These are phyloP conservation scores for Triangularia setosa DNA, from an alignment of 2,329 filamentous ascomycete genomes.

Conservation along the genomic window DNA sequence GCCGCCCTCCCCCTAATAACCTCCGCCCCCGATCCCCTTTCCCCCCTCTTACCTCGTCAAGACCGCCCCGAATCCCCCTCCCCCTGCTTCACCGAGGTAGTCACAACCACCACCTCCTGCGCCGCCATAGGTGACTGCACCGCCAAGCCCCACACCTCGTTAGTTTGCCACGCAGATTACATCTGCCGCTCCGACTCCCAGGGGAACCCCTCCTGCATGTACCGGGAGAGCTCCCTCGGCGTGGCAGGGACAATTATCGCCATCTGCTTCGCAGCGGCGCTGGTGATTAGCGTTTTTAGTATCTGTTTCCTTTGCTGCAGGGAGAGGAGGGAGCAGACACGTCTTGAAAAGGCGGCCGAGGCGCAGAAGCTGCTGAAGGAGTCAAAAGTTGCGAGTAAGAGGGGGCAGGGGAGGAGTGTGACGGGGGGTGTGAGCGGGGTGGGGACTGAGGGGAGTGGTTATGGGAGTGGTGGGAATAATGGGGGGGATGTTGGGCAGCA, in stretches of 20 bases:
- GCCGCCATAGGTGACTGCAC: slow-evolving; percentile 36
- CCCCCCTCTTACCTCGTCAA: slow-evolving; percentile 13
- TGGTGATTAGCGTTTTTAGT: slow-evolving; percentile 36
- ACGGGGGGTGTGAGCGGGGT: slow-evolving; percentile 5
- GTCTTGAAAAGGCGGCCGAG: slow-evolving; percentile 44
- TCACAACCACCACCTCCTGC: slow-evolving; percentile 37
- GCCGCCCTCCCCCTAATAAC: not conserved
- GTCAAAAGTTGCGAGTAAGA: slow-evolving; percentile 31
- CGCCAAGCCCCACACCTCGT: slow-evolving; percentile 32
- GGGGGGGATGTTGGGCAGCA: not conserved
- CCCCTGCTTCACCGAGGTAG: slow-evolving; percentile 33
- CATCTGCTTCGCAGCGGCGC: slow-evolving; percentile 42
- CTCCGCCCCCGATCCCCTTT: slow-evolving; percentile 1
- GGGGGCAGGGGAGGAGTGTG: slow-evolving; percentile 35
- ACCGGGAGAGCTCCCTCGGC: slow-evolving; percentile 37
- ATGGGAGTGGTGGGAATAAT: slow-evolving; percentile 27
- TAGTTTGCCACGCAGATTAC: slow-evolving; percentile 41
- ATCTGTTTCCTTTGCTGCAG: slow-evolving; percentile 51
- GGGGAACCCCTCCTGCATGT: slow-evolving; percentile 43
- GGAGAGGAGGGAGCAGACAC: slow-evolving; percentile 44
- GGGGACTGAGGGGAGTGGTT: slow-evolving; percentile 9
- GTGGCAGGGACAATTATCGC: slow-evolving; percentile 45
- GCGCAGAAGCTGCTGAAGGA: slow-evolving; percentile 46
- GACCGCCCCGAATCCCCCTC: slow-evolving; percentile 15
- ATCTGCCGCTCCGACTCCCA: slow-evolving; percentile 42